phyloP scores from a whole-genome alignment of 345 rosid genomes.

The Citrus trifoliata region DNA sequence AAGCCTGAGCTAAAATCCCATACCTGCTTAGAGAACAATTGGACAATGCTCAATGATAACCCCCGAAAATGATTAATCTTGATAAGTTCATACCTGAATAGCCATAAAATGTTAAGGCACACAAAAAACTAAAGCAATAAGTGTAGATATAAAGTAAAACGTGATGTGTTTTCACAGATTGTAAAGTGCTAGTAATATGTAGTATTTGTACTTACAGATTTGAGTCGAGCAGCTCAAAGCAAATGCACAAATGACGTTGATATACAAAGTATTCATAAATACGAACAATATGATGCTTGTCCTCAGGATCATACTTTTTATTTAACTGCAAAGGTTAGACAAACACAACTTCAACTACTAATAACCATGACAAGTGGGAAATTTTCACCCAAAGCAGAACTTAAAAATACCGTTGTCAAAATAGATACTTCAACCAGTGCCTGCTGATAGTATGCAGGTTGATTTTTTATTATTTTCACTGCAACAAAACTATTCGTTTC shows the following conservation, averaged over 20 bases:
- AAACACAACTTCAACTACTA: slow-evolving; percentile 13
- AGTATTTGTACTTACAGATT: slow-evolving; percentile 69
- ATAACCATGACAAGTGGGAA: neutral
- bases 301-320: slow-evolving; percentile 97
- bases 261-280: slow-evolving; percentile 85
- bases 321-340: slow-evolving; percentile 62
- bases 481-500: slow-evolving; percentile 75
- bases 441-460: slow-evolving; percentile 98
- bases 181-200: neutral
- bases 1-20: slow-evolving; percentile 7
- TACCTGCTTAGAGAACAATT: slow-evolving; percentile 96
- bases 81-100: slow-evolving; percentile 90
- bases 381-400: slow-evolving; percentile 16
- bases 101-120: slow-evolving; percentile 28
- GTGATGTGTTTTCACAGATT: slow-evolving; percentile 7
- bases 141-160: neutral
- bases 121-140: slow-evolving; percentile 12
- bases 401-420: slow-evolving; percentile 67
- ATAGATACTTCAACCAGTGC: slow-evolving; percentile 98
- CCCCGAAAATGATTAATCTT: slow-evolving; percentile 95
- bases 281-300: slow-evolving; percentile 98
- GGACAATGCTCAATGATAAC: slow-evolving; percentile 91
- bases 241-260: slow-evolving; percentile 89
- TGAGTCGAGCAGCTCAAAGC: slow-evolving; percentile 94
- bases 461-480: slow-evolving; percentile 94